These are phyloP conservation scores for Zasmidium cellare DNA, from an alignment of 2,329 filamentous ascomycete species.

Conservation along the genomic window DNA sequence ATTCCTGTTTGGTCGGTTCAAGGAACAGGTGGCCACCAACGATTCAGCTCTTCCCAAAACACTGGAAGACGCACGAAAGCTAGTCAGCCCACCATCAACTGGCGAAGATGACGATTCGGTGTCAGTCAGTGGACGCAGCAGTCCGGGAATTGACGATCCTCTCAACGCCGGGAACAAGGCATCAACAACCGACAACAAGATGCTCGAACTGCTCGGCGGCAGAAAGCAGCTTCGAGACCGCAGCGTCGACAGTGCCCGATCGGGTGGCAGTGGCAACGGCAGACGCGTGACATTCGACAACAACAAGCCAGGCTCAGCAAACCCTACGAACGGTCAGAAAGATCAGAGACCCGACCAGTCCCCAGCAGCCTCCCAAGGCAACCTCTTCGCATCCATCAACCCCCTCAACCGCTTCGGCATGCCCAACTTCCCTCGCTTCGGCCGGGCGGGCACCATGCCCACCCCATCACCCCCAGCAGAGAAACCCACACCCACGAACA, in stretches of 20 bases:
- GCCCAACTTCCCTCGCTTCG: conserved; percentile 37
- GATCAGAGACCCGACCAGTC: conserved; percentile 3
- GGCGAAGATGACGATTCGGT: conserved; percentile 24
- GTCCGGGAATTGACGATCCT: conserved; percentile 32
- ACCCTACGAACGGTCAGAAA: conserved; percentile 19
- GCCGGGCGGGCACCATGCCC: conserved; percentile 27
- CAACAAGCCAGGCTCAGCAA: conserved; percentile 9
- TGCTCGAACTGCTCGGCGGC: conserved; percentile 71
- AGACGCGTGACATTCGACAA: conserved; percentile 28
- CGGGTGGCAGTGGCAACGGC: conserved; percentile 57
- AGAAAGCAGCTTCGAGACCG: conserved; percentile 65
- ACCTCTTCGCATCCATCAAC: conserved; percentile 32
- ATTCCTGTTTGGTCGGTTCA: conserved; percentile 84
- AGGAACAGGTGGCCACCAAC: conserved; percentile 62
- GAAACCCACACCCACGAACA: conserved; percentile 5
- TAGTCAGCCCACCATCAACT: conserved; percentile 68
- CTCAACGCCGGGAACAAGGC: conserved; percentile 21
- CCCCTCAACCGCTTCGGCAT: conserved; percentile 37
- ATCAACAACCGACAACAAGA: conserved; percentile 54
- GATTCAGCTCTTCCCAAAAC: conserved; percentile 70
- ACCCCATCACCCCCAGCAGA: conserved; percentile 21
- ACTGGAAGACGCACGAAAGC: conserved; percentile 84
- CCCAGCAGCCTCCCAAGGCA: conserved; percentile 20
- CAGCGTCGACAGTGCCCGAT: conserved; percentile 72
- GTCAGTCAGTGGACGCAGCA: conserved; percentile 41